Evolutionary conservation across 2,329 filamentous ascomycete genomes (phyloP).

Genomic region (Fusarium dimerum): DNA sequence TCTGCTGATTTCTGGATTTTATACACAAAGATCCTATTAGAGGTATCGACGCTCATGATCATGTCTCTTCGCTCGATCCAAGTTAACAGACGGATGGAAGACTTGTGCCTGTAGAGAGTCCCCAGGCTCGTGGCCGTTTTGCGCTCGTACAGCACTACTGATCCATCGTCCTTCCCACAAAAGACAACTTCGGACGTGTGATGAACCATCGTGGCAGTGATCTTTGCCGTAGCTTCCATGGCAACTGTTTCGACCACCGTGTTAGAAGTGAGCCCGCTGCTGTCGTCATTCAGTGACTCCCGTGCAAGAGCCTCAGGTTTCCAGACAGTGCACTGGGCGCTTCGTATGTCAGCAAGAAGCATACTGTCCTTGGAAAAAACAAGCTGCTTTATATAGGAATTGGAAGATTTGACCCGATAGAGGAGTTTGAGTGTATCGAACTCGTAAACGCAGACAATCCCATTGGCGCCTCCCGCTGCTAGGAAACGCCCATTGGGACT

Average conservation of each 20-base stretch:
- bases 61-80: constrained; percentile 27
- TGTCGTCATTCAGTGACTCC: constrained; percentile 28
- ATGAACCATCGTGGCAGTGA: constrained; percentile 33
- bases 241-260: constrained; percentile 25
- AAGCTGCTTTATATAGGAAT: constrained; percentile 32
- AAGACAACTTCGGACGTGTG: constrained; percentile 28
- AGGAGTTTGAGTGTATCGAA: constrained; percentile 29
- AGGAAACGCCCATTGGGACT: constrained; percentile 34
- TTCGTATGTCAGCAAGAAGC: constrained; percentile 37
- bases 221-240: constrained; percentile 26
- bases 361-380: constrained; percentile 34
- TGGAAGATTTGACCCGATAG: constrained; percentile 12
- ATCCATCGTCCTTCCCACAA: constrained; percentile 40
- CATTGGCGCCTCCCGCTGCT: constrained; percentile 24
- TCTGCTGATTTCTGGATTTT: constrained; percentile 12
- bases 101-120: constrained; percentile 33
- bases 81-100: constrained; percentile 27
- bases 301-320: constrained; percentile 32
- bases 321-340: constrained; percentile 39
- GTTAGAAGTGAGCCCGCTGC: constrained; percentile 22
- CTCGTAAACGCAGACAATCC: constrained; percentile 32
- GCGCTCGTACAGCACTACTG: constrained; percentile 32
- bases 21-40: constrained; percentile 26
- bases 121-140: constrained; percentile 15
- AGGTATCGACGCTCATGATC: constrained; percentile 32